Base-by-base conservation (phyloP, 164 flowering plant species). In the Magnolia sinica region DNA sequence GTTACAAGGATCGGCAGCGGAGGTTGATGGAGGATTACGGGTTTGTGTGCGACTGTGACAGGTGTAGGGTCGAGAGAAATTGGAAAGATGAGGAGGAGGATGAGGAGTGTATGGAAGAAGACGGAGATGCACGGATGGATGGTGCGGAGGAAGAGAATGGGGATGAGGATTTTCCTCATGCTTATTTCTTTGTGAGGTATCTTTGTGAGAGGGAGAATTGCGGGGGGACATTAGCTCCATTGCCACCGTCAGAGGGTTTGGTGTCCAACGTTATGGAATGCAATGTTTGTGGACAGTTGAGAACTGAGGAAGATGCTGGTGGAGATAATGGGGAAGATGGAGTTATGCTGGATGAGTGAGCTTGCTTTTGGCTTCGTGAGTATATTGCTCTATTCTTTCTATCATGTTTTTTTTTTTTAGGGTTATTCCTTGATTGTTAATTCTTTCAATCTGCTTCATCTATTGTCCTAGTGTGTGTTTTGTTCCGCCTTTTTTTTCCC, bases 141-240 rank as follows among this genome's bases (percentile, higher is more conserved):
- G 84, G 22, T 22, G 31, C 75, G 71, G 74, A 50, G 77, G 74
- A 19, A 0, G 78, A 63, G 23, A 75, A 16, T 13, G 82, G 80
- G 0, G 76, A 73, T 71, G 74, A 31, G 31, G 89, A 86, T 82
- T 93, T 93, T 37, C 97, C 98, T 49, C 98, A 95, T 59, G 91
- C 96, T 19, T 93, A 92, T 77, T 95, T 95, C 86, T 93, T 93
- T 66, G 11, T 87, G 80, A 88, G 82, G 50, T 95, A 87, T 81
- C 83, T 90, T 86, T 95, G 99, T 52, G 80, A 78, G 59, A 61
- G 79, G 69, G 87, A 89, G 9, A 87, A 87, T 55, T 95, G 98
- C 72, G 78, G 90, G 64, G 99, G 98, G 16, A 92, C 98, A 6
- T 78, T 95, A 81, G 99, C 98, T 68, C 96, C 99, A 14, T 73